Evolutionary conservation across 2,329 filamentous ascomycete genomes (phyloP), one percentile per base, ranked within the genome.

Genomic region (Colletotrichum musicola): DNA sequence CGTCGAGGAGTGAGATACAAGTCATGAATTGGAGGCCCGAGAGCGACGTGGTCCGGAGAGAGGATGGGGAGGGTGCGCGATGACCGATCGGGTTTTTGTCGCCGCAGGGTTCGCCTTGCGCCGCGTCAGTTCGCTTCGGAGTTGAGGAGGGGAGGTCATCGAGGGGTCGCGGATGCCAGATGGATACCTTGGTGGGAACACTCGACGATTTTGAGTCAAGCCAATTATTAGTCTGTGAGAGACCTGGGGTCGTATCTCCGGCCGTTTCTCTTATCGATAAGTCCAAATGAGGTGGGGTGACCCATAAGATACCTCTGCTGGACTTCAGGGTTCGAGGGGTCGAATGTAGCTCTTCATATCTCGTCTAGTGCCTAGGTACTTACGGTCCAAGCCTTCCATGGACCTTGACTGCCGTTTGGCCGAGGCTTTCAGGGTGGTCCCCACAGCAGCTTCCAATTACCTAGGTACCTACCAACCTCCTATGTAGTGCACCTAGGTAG

Each of bases 71-170:
- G 25, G 55, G 30, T 65, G 65, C 42, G 55, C 54, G 47, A 44
- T 42, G 35, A 47, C 47, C 42, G 40, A 16, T 46, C 38, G 54
- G 47, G 38, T 42, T 51, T 30, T 42, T 38, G 55, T 65, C 18
- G 49, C 46, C 62, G 49, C 65, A 65, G 50, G 55, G 65, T 60
- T 68, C 49, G 65, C 62, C 50, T 68, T 68, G 61, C 55, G 65
- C 62, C 47, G 51, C 55, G 55, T 60, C 62, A 60, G 55, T 65
- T 65, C 55, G 65, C 53, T 51, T 60, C 42, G 62, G 62, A 60
- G 65, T 56, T 59, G 62, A 51, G 55, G 54, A 55, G 59, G 59
- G 56, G 42, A 55, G 50, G 60, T 60, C 62, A 64, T 68, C 65
- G 62, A 68, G 62, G 65, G 62, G 49, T 55, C 42, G n/a, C n/a